Percentiles rank a stretch among this genome's conserved stretches.
phyloP scores from a whole-genome alignment of 1,139 yeast species.

The Debaryomyces fabryi region DNA sequence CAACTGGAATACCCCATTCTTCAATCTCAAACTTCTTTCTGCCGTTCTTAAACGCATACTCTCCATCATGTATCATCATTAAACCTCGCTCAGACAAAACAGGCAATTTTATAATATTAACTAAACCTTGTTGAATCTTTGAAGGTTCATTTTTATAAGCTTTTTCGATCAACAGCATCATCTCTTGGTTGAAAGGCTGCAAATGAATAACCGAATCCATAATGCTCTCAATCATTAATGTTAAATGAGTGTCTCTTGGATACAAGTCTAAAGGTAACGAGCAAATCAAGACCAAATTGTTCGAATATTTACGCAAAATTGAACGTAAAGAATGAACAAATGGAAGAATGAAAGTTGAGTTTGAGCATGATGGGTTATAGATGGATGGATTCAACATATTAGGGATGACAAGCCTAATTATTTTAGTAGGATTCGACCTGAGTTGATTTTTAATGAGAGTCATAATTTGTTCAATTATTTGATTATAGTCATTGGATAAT shows the following conservation, averaged over 20 bases:
- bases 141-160: conserved; percentile 71
- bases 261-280: conserved; percentile 72
- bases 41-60: conserved; percentile 86
- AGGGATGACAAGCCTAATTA: conserved; percentile 75
- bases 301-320: conserved; percentile 50
- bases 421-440: conserved; percentile 35
- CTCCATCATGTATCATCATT: conserved; percentile 76
- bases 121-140: conserved; percentile 84
- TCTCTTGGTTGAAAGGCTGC: conserved; percentile 82
- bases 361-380: conserved; percentile 59
- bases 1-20: conserved; percentile 95
- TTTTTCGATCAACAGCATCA: conserved; percentile 64
- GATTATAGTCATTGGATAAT: conserved; percentile 24
- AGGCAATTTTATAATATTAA: conserved; percentile 76
- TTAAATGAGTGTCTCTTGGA: conserved; percentile 54
- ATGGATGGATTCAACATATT: conserved; percentile 76
- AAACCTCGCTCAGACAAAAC: conserved; percentile 73
- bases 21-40: conserved; percentile 81
- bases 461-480: conserved; percentile 44
- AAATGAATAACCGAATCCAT: conserved; percentile 73
- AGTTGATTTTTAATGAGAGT: conserved; percentile 40
- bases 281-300: conserved; percentile 48
- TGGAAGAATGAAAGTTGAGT: conserved; percentile 55
- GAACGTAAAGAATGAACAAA: conserved; percentile 65
- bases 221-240: conserved; percentile 58